Evolutionary conservation across 2,329 filamentous ascomycete species (phyloP).

Genomic region (Proliferodiscus dingleyae): DNA sequence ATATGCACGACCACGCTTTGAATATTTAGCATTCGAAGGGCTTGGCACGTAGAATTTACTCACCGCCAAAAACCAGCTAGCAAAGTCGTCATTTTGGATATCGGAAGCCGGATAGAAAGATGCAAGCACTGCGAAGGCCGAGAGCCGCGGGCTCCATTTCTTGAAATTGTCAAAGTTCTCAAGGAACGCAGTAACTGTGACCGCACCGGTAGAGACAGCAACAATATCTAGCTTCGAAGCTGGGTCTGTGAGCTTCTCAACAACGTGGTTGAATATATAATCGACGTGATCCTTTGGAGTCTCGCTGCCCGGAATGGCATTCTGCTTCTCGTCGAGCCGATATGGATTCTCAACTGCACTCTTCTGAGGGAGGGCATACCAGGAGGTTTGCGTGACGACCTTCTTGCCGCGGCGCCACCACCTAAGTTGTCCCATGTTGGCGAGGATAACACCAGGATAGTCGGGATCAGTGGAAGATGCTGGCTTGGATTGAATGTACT

Average conservation of each 20-base stretch:
- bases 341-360: slow-evolving; percentile 57
- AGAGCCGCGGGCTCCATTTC: slow-evolving; percentile 39
- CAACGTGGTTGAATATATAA: slow-evolving; percentile 60
- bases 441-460: slow-evolving; percentile 61
- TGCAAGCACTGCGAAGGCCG: slow-evolving; percentile 47
- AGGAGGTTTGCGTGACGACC: slow-evolving; percentile 54
- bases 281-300: slow-evolving; percentile 56
- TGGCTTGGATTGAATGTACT: slow-evolving; percentile 34
- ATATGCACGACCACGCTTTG: slow-evolving; percentile 58
- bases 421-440: slow-evolving; percentile 71
- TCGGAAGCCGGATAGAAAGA: slow-evolving; percentile 37
- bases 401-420: slow-evolving; percentile 65
- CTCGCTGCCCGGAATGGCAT: slow-evolving; percentile 58
- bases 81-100: slow-evolving; percentile 42
- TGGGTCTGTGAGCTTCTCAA: slow-evolving; percentile 44
- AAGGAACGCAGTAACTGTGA: slow-evolving; percentile 54
- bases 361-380: slow-evolving; percentile 54
- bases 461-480: slow-evolving; percentile 19
- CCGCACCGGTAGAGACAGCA: slow-evolving; percentile 62
- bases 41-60: too few species aligned
- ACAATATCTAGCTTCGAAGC: slow-evolving; percentile 63
- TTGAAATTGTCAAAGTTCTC: slow-evolving; percentile 49
- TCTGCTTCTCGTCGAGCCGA: slow-evolving; percentile 48
- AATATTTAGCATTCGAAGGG: slow-evolving; percentile 5
- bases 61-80: slow-evolving; percentile 48